Base-by-base conservation (phyloP, 78 protist genomes). In the Dictyostelium capitatum region DNA sequence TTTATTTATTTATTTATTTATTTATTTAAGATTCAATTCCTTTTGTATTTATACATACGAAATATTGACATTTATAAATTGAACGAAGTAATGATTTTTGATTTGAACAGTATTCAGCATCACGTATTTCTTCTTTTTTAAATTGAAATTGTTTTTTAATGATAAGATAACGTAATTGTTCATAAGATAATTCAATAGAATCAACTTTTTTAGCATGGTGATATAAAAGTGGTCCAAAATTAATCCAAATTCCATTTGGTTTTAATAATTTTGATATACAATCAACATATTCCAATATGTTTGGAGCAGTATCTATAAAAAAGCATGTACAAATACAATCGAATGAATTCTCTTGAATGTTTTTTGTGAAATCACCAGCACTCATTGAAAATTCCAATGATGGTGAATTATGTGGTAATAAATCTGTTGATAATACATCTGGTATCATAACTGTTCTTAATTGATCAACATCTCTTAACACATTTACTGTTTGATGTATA, bases 271-370 rank as follows among this genome's bases (percentile, higher is more conserved):
- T 41, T 30, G 70, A 37, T 59, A 98, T 97, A 50, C 62, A 70
- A 23, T 94, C 96, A 2, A 99, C 23, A 75, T 98, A 99, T 51
- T 98, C 94, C 11, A 97, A 17, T 14, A 98, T 69, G 79, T 98
- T 96, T 79, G 82, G 82, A 2, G 99, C 99, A 15, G 99, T 99
- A 94, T 99, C 99, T 48, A 99, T 43, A 91, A 99, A 99, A 92
- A 97, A 99, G 23, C 98, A 97, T 20, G 98, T 95, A 41, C 89
- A 89, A 30, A 99, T 87, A 14, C 73, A 73, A 67, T 98, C 98
- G 91, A 96, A 98, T 30, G 80, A 41, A 25, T 83, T 92, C 20
- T 20, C 53, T 30, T 84, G 48, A 47, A 91, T 80, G 64, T 83
- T 85, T 56, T 98, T 96, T 3, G 97, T 47, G 43, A 98, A 97